Evolutionary conservation across 306 rosid genomes (phyloP), one percentile per base, ranked within the genome.

Genomic region (Cicer pinnatifidum): DNA sequence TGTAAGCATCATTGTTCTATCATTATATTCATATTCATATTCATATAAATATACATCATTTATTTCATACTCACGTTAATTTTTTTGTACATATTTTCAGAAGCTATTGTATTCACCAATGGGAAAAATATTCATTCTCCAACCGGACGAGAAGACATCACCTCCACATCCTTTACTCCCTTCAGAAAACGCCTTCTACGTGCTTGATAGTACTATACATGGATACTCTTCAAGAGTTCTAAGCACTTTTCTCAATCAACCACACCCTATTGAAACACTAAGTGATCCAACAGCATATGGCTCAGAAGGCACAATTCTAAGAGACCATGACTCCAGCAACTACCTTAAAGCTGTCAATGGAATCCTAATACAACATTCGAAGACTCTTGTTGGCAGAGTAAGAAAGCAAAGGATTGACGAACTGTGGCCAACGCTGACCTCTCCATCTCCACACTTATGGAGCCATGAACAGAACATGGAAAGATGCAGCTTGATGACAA

Each of bases 311-410:
- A 87, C 96, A 60, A 87, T 92, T 74, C 84, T 85, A 40, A 82
- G 96, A 75, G 98, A 92, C 77, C 98, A 92, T 48, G 90, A 89
- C 83, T 92, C 98, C 11, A 89, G 97, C 84, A 89, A 89, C 90
- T 89, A 91, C 65, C 85, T 91, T 8, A 85, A 93, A 86, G 94
- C 91, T 17, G 77, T 88, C 66, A 89, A 89, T 69, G 86, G 84
- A 1, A 85, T 88, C 75, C 69, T 89, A 28, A 76, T 83, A 69
- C 84, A 80, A 67, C 86, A 86, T 48, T 70, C 85, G 6, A 86
- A 81, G 80, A 72, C 20, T 77, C 15, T 60, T 17, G 72, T 75
- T 61, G 61, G 76, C 54, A 80, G 53, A 75, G 79, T 79, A 45
- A 85, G 81, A 71, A 84, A 76, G 62, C 85, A 84, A 23, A 67